Percentiles rank a stretch among this genome's conserved stretches.
Conservation (phyloP, 2,329 filamentous ascomycete species). For the Hymenoscyphus infarciens region DNA sequence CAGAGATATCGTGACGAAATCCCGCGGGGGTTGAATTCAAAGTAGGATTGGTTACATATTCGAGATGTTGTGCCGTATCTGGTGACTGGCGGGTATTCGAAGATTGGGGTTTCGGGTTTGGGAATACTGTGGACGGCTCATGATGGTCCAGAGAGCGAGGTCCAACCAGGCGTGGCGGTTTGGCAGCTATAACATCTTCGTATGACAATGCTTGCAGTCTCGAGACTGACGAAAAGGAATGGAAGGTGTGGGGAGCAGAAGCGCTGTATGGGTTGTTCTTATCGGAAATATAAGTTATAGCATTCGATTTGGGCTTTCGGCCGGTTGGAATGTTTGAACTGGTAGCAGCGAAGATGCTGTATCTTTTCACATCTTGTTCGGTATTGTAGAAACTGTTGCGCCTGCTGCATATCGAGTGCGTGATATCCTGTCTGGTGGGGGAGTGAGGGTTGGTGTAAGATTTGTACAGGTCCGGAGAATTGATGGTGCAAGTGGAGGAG, state of each 20-base stretch:
- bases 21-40: background rate
- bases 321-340: background rate
- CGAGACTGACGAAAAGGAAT: background rate
- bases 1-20: background rate
- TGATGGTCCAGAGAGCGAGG: background rate
- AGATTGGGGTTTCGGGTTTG: background rate
- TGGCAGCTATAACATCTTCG: background rate
- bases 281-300: background rate
- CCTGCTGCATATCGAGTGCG: background rate
- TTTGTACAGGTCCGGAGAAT: background rate
- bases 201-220: background rate
- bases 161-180: background rate
- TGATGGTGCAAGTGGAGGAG: constrained; percentile 2
- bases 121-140: background rate
- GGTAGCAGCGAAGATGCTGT: background rate
- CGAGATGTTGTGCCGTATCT: background rate
- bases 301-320: background rate
- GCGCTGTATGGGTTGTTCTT: background rate
- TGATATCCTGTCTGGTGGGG: background rate
- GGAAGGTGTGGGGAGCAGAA: background rate
- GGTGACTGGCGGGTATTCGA: background rate
- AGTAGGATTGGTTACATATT: background rate
- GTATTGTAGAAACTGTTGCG: background rate
- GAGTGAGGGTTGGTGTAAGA: background rate
- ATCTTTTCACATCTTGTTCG: background rate